Base-by-base conservation (phyloP, 345 rosid genomes). In the Eutrema japonicum region DNA sequence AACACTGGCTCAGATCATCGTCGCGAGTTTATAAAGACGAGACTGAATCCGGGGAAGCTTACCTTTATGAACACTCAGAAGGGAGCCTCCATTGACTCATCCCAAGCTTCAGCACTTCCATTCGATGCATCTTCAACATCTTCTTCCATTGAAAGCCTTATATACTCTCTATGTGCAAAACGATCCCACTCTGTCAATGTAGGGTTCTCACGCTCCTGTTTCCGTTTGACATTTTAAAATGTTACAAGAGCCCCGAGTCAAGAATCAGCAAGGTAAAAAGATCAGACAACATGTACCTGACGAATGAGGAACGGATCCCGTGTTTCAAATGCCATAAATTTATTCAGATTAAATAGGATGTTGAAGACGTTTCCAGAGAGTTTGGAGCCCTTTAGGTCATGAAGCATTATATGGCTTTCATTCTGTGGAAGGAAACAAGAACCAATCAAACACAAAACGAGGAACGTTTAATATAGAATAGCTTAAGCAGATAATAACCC, bases 41-140 rank as follows among this genome's bases (percentile, higher is more conserved):
- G 40, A 48, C 64, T 35, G 55, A 36, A 47, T 26, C 1, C 7
- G 13, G 6, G 42, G 42, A 7, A 38, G 47, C 77, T 78, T 70
- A 86, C 90, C 82, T 50, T 0, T 1, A n/a, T 58, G 63, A 75
- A 74, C 26, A 22, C 73, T 93, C 84, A 93, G 77, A 93, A 93
- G 32, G 98, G 97, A 78, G 97, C 90, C 80, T 94, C 98, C 35
- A 93, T 88, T 38, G 97, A 89, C 81, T 94, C 98, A 80, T 94
- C 98, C 98, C 98, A 94, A 40, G 87, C 96, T 66, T 94, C 98
- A 46, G 90, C 97, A 84, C 97, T 94, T 75, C 98, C 98, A 82
- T 94, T 91, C 18, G 98, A 94, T 57, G 90, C 97, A 80, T 89
- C 98, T 80, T 93, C 98, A 3, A 91, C 98, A 73, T 94, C 98